These are phyloP conservation scores for Sphagnum magellanicum DNA, from an alignment of 228 moss, liverwort and hornwort genomes.

Conservation along the genomic window DNA sequence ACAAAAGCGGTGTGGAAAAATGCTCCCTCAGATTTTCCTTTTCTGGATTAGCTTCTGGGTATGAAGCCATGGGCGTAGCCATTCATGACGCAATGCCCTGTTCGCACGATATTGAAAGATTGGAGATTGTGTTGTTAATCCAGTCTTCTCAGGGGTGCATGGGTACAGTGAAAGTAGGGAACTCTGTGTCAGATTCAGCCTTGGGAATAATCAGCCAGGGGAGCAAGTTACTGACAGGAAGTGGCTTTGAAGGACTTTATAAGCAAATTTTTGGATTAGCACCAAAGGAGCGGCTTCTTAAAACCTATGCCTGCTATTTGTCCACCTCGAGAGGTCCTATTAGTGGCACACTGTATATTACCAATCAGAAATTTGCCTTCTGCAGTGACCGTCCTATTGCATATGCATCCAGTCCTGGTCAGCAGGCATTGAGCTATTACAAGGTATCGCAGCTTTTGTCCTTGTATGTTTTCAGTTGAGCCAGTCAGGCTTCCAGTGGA, in stretches of 20 bases:
- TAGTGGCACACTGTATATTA: constrained; percentile 80
- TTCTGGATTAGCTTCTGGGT: neutral
- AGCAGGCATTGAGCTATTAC: constrained; percentile 73
- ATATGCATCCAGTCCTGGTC: constrained; percentile 44
- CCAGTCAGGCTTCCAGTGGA: too few relatives aligned
- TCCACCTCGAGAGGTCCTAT: constrained; percentile 90
- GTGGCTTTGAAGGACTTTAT: constrained; percentile 72
- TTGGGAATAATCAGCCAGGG: constrained; percentile 68
- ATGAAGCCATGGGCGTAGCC: neutral
- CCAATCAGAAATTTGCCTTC: constrained; percentile 62
- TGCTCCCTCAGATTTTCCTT: neutral
- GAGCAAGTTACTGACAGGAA: constrained; percentile 55
- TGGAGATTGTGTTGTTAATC: neutral
- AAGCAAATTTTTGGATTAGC: constrained; percentile 50
- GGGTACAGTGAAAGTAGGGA: constrained; percentile 57
- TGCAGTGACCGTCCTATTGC: constrained; percentile 81
- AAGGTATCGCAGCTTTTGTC: constrained; percentile 34
- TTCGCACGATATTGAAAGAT: neutral
- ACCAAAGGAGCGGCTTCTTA: constrained; percentile 61
- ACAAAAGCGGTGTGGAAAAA: constrained; percentile 1
- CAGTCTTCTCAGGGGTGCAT: neutral
- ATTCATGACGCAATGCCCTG: too few relatives aligned
- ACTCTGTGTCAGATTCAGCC: constrained; percentile 62
- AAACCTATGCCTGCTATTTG: constrained; percentile 82
- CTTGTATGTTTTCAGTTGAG: neutral